These are phyloP conservation scores for Tolypocladium cylindrosporum DNA, from an alignment of 2,329 filamentous ascomycete genomes.

Conservation along the genomic window DNA sequence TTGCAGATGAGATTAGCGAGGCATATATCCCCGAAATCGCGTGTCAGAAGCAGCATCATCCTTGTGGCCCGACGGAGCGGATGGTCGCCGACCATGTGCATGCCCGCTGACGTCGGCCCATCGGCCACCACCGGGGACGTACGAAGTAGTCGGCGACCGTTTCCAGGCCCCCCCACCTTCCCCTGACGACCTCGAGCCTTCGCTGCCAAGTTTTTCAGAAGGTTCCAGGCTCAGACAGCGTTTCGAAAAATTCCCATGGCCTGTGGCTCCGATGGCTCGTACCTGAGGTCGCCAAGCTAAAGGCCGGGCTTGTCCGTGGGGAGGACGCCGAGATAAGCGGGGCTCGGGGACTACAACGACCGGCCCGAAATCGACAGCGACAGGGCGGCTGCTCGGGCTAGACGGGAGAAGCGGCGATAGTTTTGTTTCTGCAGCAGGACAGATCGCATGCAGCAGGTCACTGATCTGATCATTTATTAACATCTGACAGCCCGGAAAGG, in stretches of 20 bases:
- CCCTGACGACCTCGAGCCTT: neutral
- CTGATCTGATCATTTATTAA: neutral
- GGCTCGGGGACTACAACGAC: neutral
- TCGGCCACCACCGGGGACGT: neutral
- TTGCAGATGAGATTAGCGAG: neutral
- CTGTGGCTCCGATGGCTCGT: neutral
- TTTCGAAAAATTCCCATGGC: neutral
- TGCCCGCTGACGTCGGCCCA: neutral
- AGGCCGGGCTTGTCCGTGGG: neutral
- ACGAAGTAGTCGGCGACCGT: neutral
- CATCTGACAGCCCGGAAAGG: neutral
- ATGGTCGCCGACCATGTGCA: neutral
- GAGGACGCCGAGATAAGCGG: neutral
- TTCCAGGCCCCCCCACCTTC: neutral
- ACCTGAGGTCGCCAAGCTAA: neutral
- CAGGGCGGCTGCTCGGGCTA: neutral
- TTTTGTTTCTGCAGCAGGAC: neutral
- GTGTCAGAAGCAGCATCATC: neutral
- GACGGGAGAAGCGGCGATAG: neutral
- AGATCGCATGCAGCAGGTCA: neutral
- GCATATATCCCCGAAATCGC: neutral
- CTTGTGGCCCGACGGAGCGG: neutral
- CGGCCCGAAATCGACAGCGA: neutral
- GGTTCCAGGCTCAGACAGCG: neutral
- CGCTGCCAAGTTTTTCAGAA: neutral